Percentiles rank a stretch among this genome's conserved stretches.
Conservation (phyloP, 2,329 filamentous ascomycete genomes). For the Penicillium crustosum region DNA sequence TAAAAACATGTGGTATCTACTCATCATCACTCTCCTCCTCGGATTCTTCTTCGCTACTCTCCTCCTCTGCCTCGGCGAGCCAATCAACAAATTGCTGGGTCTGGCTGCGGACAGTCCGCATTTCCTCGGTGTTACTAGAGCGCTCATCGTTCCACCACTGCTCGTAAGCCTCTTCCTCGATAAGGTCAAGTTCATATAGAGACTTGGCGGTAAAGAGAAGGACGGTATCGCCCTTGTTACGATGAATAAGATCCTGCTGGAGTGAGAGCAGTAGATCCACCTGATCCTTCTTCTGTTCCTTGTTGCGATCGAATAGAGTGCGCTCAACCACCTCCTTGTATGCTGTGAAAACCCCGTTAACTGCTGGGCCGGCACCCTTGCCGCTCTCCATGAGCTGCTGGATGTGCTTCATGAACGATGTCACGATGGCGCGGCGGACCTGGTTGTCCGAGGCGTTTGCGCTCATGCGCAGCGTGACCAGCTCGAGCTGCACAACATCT, state of each 20-base stretch:
- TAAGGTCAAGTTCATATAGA: constrained; percentile 77
- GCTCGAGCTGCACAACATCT: constrained; percentile 89
- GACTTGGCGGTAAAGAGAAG: constrained; percentile 79
- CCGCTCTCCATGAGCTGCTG: constrained; percentile 64
- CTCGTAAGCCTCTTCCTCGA: constrained; percentile 86
- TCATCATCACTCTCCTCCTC: constrained; percentile 53
- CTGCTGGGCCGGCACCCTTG: constrained; percentile 63
- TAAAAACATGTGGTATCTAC: constrained; percentile 12
- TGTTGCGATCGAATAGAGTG: constrained; percentile 58
- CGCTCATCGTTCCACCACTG: constrained; percentile 82
- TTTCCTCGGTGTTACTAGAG: constrained; percentile 64
- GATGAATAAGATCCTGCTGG: constrained; percentile 73
- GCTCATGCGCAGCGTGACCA: constrained; percentile 87
- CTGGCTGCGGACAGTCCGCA: constrained; percentile 70
- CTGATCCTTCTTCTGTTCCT: constrained; percentile 64
- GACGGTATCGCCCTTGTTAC: constrained; percentile 64
- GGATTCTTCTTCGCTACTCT: constrained; percentile 62
- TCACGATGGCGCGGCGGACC: constrained; percentile 81
- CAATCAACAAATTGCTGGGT: constrained; percentile 80
- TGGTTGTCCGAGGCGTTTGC: constrained; percentile 87
- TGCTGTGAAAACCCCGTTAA: constrained; percentile 61
- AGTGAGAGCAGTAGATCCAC: constrained; percentile 79
- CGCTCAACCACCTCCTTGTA: constrained; percentile 63
- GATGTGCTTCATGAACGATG: constrained; percentile 79
- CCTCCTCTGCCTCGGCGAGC: constrained; percentile 72